Evolutionary conservation across 495 filamentous ascomycete species (phyloP).

Genomic region (Podospora didyma): DNA sequence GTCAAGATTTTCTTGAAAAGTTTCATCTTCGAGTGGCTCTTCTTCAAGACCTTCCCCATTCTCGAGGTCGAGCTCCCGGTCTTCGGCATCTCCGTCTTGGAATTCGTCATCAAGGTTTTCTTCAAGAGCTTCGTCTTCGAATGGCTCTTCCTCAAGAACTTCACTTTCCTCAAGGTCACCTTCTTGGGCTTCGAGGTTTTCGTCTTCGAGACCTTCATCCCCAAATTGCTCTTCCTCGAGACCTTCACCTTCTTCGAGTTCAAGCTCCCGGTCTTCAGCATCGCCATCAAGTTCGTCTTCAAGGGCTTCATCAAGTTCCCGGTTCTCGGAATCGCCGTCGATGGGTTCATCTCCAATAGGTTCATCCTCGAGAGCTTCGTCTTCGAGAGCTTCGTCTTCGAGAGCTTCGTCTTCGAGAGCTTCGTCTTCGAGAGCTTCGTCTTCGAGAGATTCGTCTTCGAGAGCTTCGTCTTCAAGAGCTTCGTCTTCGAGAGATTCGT

Average conservation of each 20-base stretch:
- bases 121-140: background rate
- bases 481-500: too few relatives aligned
- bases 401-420: background rate
- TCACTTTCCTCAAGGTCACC: conserved; percentile 1
- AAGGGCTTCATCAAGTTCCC: background rate
- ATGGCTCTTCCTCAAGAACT: background rate
- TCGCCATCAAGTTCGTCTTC: conserved; percentile 1
- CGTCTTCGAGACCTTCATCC: conserved; percentile 3
- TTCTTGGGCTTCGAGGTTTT: background rate
- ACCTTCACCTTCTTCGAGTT: background rate
- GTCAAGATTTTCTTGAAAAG: background rate
- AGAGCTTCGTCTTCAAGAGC: too few relatives aligned
- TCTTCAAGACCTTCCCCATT: conserved; percentile 1
- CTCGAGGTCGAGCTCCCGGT: conserved; percentile 4
- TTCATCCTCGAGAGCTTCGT: background rate
- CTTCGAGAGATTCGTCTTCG: too few relatives aligned
- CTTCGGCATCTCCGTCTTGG: background rate
- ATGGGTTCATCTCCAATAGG: background rate
- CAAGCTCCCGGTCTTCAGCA: conserved; percentile 2
- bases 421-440: background rate
- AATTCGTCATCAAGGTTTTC: background rate
- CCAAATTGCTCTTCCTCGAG: background rate
- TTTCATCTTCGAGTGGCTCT: background rate
- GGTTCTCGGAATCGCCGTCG: too few relatives aligned
- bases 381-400: conserved; percentile 5